Conservation (phyloP, 2,329 filamentous ascomycete species). For the Scolecobasidium constrictum region DNA sequence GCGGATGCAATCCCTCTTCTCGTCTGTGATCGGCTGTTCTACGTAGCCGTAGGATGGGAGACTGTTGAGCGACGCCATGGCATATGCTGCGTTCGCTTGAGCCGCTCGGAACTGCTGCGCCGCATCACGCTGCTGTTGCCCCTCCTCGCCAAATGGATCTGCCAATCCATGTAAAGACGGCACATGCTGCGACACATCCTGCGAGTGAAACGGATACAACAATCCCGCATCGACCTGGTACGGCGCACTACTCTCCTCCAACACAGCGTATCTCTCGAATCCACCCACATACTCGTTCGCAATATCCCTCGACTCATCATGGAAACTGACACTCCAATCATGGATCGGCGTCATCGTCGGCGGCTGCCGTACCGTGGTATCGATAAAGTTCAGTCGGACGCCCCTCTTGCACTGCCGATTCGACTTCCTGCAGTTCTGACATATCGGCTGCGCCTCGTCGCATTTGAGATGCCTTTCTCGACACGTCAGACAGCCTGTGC, state of each 20-base stretch:
- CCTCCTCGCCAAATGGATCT: constrained; percentile 33
- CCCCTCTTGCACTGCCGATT: constrained; percentile 77
- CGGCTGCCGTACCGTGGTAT: constrained; percentile 62
- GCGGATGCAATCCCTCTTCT: constrained; percentile 5
- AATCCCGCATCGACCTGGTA: too few species aligned
- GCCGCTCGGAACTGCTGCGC: constrained; percentile 21
- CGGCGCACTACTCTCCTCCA: constrained; percentile 27
- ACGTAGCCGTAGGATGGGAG: constrained; percentile 22
- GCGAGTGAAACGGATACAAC: too few species aligned
- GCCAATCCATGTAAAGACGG: constrained; percentile 41
- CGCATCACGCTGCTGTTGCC: constrained; percentile 19
- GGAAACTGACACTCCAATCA: constrained; percentile 65
- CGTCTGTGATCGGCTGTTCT: constrained; percentile 16
- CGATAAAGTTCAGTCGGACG: constrained; percentile 82
- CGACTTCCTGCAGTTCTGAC: constrained; percentile 79
- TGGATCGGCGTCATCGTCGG: constrained; percentile 49
- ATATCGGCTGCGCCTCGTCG: constrained; percentile 59
- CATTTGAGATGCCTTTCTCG: constrained; percentile 85
- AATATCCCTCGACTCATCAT: constrained; percentile 81
- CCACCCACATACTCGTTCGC: constrained; percentile 85
- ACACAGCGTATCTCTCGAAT: constrained; percentile 55
- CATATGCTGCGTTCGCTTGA: constrained; percentile 18
- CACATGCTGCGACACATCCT: too few species aligned
- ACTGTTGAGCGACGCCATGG: constrained; percentile 16
- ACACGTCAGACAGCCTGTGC: constrained; percentile 86